Evolutionary conservation across 495 filamentous ascomycete species (phyloP).

Genomic region (Penicillium goetzii): DNA sequence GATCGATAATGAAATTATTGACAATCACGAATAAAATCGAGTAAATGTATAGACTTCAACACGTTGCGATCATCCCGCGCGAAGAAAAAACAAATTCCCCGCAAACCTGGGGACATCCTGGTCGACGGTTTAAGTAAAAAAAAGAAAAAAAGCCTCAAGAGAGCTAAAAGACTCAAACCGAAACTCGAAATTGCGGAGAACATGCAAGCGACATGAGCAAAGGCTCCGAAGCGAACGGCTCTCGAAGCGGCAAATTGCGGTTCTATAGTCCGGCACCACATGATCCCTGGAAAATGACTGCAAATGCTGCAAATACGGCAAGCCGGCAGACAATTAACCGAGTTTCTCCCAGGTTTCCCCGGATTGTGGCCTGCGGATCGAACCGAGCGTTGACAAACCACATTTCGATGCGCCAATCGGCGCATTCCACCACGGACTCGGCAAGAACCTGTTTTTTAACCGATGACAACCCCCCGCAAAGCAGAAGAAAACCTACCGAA

Average conservation of each 20-base stretch:
- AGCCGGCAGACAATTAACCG: constrained; percentile 23
- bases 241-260: constrained; percentile 19
- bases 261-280: constrained; percentile 5
- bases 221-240: constrained; percentile 21
- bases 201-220: constrained; percentile 1
- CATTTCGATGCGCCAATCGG: constrained; percentile 17
- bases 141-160: neutral
- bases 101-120: constrained; percentile 27
- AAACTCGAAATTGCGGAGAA: constrained; percentile 25
- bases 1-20: neutral
- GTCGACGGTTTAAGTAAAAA: constrained; percentile 9
- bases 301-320: neutral
- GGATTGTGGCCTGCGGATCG: constrained; percentile 20
- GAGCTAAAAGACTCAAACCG: neutral
- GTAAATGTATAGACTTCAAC: constrained; percentile 5
- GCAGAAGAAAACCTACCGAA: neutral
- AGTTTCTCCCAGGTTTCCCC: constrained; percentile 31
- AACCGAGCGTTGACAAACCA: neutral
- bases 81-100: constrained; percentile 16
- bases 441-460: constrained; percentile 18
- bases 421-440: constrained; percentile 4
- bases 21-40: neutral
- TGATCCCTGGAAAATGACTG: neutral
- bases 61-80: neutral
- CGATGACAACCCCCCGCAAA: constrained; percentile 16